Conservation (phyloP, 192 early-diverging fungal species). For the Dissophora globulifera region DNA sequence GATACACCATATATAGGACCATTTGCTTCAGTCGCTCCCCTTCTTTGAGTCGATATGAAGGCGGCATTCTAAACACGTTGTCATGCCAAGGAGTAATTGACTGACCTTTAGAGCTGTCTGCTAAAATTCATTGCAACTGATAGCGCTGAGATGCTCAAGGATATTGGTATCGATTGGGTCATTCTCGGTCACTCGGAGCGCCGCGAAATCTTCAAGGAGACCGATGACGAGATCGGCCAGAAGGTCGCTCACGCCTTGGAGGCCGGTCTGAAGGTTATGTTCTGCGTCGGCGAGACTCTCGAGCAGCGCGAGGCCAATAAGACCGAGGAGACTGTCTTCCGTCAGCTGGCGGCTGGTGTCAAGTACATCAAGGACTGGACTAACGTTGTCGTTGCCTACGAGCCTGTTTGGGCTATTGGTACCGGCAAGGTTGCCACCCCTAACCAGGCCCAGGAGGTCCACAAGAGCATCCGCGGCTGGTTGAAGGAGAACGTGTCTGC, state of each 20-base stretch:
- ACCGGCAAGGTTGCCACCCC: constrained; percentile 98
- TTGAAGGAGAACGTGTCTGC: constrained; percentile 85
- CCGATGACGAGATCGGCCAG: constrained; percentile 86
- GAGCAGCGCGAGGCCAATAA: constrained; percentile 91
- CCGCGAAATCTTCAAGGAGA: constrained; percentile 90
- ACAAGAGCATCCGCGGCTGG: constrained; percentile 89
- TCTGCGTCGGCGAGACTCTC: constrained; percentile 96
- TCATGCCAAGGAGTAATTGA: constrained; percentile 12
- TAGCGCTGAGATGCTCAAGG: constrained; percentile 94
- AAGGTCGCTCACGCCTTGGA: constrained; percentile 91
- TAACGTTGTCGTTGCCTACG: constrained; percentile 97
- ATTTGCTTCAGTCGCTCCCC: neutral
- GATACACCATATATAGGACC: neutral
- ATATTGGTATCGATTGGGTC: constrained; percentile 94
- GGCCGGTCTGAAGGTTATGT: constrained; percentile 91
- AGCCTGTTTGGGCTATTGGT: constrained; percentile 99
- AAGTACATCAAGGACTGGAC: constrained; percentile 86
- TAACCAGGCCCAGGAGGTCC: constrained; percentile 97
- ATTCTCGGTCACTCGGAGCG: constrained; percentile 99
- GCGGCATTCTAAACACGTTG: neutral
- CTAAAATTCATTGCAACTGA: neutral
- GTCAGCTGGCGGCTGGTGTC: constrained; percentile 90
- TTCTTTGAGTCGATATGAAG: neutral
- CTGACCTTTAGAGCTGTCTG: too few relatives aligned
- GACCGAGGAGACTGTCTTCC: constrained; percentile 88